A percentile compares a stretch with the other conserved stretches of the same genome.
Evolutionary conservation across 805 yeast species (phyloP).

Genomic region (Yarrowia sp.): DNA sequence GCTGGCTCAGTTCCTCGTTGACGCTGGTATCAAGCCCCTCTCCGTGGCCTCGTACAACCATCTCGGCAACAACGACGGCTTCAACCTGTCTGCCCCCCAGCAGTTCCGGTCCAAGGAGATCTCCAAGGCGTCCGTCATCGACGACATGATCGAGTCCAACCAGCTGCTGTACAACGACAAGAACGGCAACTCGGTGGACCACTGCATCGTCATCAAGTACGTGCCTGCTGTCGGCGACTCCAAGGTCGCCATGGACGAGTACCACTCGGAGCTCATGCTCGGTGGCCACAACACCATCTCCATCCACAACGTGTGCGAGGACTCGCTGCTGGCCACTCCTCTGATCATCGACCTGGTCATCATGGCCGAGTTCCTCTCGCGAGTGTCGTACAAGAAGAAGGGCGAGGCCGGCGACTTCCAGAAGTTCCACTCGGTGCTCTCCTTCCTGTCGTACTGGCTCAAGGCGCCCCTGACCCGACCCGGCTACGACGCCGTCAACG

Average conservation of each 20-base stretch:
- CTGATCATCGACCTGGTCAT: slow-evolving; percentile 87
- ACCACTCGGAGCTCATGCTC: slow-evolving; percentile 92
- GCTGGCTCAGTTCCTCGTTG: slow-evolving; percentile 90
- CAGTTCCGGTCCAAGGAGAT: slow-evolving; percentile 96
- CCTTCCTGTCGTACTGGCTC: slow-evolving; percentile 90
- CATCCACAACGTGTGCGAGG: slow-evolving; percentile 95
- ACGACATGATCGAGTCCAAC: slow-evolving; percentile 88
- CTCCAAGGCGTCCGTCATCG: slow-evolving; percentile 88
- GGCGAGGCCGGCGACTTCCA: slow-evolving; percentile 51
- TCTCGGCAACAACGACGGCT: slow-evolving; percentile 95
- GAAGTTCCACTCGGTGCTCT: slow-evolving; percentile 76
- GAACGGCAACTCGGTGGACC: slow-evolving; percentile 77
- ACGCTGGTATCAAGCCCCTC: slow-evolving; percentile 93
- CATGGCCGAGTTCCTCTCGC: slow-evolving; percentile 83
- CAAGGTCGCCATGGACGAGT: slow-evolving; percentile 98
- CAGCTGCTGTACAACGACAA: slow-evolving; percentile 78
- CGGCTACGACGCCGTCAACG: slow-evolving; percentile 86
- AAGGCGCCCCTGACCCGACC: slow-evolving; percentile 94
- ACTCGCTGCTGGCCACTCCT: slow-evolving; percentile 91
- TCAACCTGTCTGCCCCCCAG: slow-evolving; percentile 82
- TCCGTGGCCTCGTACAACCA: slow-evolving; percentile 96
- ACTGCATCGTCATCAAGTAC: slow-evolving; percentile 92
- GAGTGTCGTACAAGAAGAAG: slow-evolving; percentile 72
- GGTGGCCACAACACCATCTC: slow-evolving; percentile 96
- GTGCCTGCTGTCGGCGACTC: slow-evolving; percentile 93